Percentiles rank a stretch among this genome's conserved stretches.
phyloP scores from a whole-genome alignment of 2,329 filamentous ascomycete genomes.

The Paraphoma sp. region DNA sequence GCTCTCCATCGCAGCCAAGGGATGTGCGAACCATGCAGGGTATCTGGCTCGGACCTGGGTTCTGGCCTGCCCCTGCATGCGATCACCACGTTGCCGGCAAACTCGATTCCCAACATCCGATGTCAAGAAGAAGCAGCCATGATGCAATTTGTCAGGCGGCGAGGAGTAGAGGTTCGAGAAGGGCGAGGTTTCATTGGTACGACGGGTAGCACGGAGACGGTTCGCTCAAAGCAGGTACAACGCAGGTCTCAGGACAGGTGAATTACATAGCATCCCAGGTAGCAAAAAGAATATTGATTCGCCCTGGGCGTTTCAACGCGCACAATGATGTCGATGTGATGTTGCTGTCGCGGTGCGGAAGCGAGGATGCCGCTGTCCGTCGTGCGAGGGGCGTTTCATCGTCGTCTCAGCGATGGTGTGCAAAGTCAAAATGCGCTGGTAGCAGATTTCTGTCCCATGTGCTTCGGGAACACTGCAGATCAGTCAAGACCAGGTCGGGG shows the following conservation, averaged over 20 bases:
- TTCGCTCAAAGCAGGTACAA: constrained; percentile 14
- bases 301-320: constrained; percentile 15
- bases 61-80: constrained; percentile 1
- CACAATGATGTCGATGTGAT: constrained; percentile 21
- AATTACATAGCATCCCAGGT: constrained; percentile 12
- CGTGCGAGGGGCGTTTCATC: constrained; percentile 39
- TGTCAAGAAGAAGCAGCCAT: not conserved
- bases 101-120: not conserved
- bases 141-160: constrained; percentile 6
- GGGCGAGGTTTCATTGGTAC: constrained; percentile 4
- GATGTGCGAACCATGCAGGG: no score
- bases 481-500: not conserved
- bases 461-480: constrained; percentile 11
- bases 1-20: no score
- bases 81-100: constrained; percentile 2
- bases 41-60: not conserved
- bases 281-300: constrained; percentile 7
- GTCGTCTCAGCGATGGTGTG: constrained; percentile 31
- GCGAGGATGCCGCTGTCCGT: constrained; percentile 15
- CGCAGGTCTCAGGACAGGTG: constrained; percentile 17
- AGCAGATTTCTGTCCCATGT: not conserved
- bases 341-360: constrained; percentile 20
- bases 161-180: constrained; percentile 1
- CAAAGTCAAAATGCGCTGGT: constrained; percentile 11
- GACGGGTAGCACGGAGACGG: constrained; percentile 11